phyloP scores from a whole-genome alignment of 2,329 filamentous ascomycete genomes.

The Colletotrichum caudatum region DNA sequence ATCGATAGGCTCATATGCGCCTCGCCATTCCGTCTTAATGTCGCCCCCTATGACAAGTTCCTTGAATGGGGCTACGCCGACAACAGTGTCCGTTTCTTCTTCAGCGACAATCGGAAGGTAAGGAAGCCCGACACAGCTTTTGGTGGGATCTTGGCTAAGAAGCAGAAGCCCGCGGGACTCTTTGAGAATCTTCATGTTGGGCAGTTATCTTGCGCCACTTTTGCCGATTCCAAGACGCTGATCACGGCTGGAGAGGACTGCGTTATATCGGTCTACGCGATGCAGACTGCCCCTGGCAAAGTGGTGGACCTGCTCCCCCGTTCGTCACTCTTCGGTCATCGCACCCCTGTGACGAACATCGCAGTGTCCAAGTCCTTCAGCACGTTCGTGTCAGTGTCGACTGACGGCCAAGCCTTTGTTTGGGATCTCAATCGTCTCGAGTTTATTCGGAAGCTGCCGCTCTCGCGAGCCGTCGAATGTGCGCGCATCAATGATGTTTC shows the following conservation, averaged over 20 bases:
- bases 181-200: conserved; percentile 96
- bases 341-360: conserved; percentile 82
- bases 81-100: conserved; percentile 91
- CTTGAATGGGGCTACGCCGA: conserved; percentile 97
- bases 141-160: conserved; percentile 46
- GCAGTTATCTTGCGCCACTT: conserved; percentile 84
- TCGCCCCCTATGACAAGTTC: conserved; percentile 92
- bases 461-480: conserved; percentile 72
- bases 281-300: conserved; percentile 73
- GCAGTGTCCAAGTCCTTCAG: conserved; percentile 90
- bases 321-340: conserved; percentile 90
- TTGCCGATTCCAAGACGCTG: conserved; percentile 90
- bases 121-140: conserved; percentile 20
- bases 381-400: conserved; percentile 84
- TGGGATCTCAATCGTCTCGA: conserved; percentile 95
- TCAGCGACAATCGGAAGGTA: conserved; percentile 82
- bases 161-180: conserved; percentile 74
- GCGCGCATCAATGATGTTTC: conserved; percentile 90
- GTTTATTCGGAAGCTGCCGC: conserved; percentile 81
- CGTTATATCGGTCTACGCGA: conserved; percentile 85
- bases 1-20: conserved; percentile 86
- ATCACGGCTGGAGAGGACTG: conserved; percentile 95
- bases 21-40: conserved; percentile 85
- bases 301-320: conserved; percentile 82
- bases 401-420: conserved; percentile 84